These are phyloP conservation scores for Oryza longistaminata DNA, from an alignment of 176 grass and related monocot genomes.

Conservation along the genomic window DNA sequence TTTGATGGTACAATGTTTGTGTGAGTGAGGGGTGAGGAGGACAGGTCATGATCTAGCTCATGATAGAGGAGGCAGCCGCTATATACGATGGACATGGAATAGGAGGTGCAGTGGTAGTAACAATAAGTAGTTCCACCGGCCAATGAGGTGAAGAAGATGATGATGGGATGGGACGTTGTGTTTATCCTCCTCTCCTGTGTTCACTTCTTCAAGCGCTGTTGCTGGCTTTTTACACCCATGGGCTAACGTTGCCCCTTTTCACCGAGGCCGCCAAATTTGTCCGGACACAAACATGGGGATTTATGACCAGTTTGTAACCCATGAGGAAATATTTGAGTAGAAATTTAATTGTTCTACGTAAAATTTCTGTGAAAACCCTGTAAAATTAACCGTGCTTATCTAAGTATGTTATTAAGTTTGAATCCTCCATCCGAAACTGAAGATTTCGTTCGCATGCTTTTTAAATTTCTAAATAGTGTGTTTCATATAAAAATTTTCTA, in stretches of 20 bases:
- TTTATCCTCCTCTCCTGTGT: background rate
- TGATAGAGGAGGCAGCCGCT: background rate
- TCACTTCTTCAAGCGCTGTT: background rate
- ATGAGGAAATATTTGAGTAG: background rate
- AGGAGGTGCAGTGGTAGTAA: background rate
- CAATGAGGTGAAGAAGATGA: background rate
- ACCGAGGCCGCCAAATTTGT: background rate
- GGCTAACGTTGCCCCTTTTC: background rate
- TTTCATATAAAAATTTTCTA: too few species aligned
- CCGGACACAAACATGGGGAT: background rate
- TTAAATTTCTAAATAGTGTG: too few species aligned
- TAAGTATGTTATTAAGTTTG: background rate
- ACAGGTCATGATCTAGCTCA: background rate
- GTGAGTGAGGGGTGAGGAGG: background rate
- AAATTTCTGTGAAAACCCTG: background rate
- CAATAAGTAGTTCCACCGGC: conserved; percentile 26
- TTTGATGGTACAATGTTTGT: background rate
- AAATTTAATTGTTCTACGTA: background rate
- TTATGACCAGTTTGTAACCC: background rate
- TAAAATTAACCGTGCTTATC: background rate
- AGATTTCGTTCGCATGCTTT: background rate
- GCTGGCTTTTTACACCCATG: conserved; percentile 2
- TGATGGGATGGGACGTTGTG: conserved; percentile 1
- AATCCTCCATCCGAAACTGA: background rate
- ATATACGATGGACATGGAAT: background rate